Evolutionary conservation across 352 stramenopile species (phyloP), one percentile per base, ranked within the genome.

Genomic region (Pythium pyrilobum): DNA sequence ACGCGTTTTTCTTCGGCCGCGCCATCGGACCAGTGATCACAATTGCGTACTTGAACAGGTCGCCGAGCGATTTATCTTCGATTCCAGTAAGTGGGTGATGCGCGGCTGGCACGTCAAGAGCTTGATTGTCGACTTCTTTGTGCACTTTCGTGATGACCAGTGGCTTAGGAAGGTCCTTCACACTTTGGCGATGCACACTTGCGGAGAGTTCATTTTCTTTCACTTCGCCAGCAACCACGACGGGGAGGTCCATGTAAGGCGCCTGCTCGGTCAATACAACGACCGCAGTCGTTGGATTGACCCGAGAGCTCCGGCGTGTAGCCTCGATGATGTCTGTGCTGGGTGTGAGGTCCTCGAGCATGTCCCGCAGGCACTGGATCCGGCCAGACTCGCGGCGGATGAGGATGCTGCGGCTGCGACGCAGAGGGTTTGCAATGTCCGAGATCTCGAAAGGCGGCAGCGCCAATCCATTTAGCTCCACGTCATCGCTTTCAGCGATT

Each of bases 21-120:
- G 61, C 47, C 24, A 69, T 65, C 9, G 77, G 74, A 3, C 77
- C 77, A 15, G 74, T 72, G 34, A 89, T 52, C 21, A 89, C 77
- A 38, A 89, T 66, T 4, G 77, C 71, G 37, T 86, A 89, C 52
- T 86, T 89, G 66, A 89, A 86, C 20, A 89, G 53, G 13, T 77
- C 69, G 2, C 70, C 72, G 1, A 88, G 45, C 4, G 71, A 83
- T 4, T 63, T 59, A 18, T 88, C 71, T 24, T 85, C 59, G 25
- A 68, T 65, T 8, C 73, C 72, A 1, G 62, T 21, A 16, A 45
- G 21, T 33, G 34, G 32, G 20, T 42, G 25, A 18, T 45, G n/a
- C n/a, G n/a, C n/a, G n/a, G n/a, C 38, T 13, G 31, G 4, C 4
- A 23, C 20, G 11, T 48, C 49, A 28, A 29, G 47, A 16, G 44